phyloP scores from a whole-genome alignment of 495 filamentous ascomycete species.

The Podospora tetraspora region DNA sequence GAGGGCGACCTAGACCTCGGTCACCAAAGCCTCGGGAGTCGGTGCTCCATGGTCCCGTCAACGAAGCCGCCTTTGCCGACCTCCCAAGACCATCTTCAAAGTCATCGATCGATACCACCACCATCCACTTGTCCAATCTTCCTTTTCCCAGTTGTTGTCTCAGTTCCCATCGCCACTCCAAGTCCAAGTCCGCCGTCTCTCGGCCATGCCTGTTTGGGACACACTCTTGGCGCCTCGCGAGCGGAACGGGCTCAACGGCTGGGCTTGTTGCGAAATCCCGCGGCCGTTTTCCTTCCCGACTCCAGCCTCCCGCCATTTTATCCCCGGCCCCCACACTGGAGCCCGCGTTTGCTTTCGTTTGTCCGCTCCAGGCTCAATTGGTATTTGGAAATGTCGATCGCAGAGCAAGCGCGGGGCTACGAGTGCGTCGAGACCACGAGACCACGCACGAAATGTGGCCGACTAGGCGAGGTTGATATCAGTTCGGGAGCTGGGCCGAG shows the following conservation, averaged over 20 bases:
- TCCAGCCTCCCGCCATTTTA: not conserved
- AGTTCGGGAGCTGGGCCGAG: not conserved
- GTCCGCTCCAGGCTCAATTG: not conserved
- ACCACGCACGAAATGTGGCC: not conserved
- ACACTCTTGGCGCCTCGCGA: not conserved
- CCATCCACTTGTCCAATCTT: not conserved
- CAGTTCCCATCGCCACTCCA: not conserved
- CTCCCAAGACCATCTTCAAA: not conserved
- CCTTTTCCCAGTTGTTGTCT: not conserved
- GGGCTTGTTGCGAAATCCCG: not conserved
- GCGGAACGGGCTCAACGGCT: not conserved
- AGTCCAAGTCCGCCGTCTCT: not conserved
- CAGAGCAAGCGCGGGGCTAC: not conserved
- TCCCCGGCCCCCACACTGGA: not conserved
- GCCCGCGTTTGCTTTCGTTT: not conserved
- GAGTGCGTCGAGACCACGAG: not conserved
- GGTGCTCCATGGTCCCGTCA: no score
- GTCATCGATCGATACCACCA: not conserved
- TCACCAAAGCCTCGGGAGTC: no score
- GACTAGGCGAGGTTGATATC: not conserved
- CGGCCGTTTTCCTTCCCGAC: not conserved
- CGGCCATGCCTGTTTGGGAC: not conserved
- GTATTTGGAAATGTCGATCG: not conserved
- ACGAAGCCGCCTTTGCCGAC: no score
- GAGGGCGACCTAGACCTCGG: no score